Percentiles rank a stretch among this genome's conserved stretches.
phyloP scores from a whole-genome alignment of 129 eudicot species.

The Escallonia herrerae region DNA sequence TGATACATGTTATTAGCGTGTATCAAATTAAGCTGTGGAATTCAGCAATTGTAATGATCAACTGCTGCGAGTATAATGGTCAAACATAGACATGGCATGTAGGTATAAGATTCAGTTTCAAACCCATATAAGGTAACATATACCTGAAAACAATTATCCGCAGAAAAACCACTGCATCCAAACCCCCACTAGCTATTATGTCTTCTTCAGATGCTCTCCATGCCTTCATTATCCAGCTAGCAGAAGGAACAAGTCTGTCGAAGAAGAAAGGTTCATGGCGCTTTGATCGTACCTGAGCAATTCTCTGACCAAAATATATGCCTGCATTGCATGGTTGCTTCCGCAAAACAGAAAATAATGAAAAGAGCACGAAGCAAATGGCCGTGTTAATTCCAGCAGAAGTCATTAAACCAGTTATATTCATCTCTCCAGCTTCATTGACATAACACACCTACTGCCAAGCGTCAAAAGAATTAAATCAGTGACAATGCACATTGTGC shows the following conservation, averaged over 20 bases:
- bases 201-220: conserved; percentile 92
- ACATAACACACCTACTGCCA: no score
- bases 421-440: conserved; percentile 33
- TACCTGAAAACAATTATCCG: conserved; percentile 70
- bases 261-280: conserved; percentile 43
- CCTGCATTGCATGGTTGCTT: conserved; percentile 64
- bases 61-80: no score
- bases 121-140: neutral
- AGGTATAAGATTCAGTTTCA: neutral
- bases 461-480: no score
- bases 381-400: conserved; percentile 79
- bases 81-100: no score
- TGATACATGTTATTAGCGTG: no score
- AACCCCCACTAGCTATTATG: conserved; percentile 62
- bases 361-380: conserved; percentile 47
- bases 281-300: conserved; percentile 45
- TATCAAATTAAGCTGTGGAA: no score
- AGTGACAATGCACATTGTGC: no score
- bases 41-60: no score
- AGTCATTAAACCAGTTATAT: conserved; percentile 63
- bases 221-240: conserved; percentile 89
- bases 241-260: conserved; percentile 71
- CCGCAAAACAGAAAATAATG: conserved; percentile 72
- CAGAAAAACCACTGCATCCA: conserved; percentile 82
- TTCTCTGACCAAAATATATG: conserved; percentile 75